A percentile compares a stretch with the other conserved stretches of the same genome.
These are phyloP conservation scores for Hymenoscyphus fructigenus DNA, from an alignment of 2,329 filamentous ascomycete species.

Conservation along the genomic window DNA sequence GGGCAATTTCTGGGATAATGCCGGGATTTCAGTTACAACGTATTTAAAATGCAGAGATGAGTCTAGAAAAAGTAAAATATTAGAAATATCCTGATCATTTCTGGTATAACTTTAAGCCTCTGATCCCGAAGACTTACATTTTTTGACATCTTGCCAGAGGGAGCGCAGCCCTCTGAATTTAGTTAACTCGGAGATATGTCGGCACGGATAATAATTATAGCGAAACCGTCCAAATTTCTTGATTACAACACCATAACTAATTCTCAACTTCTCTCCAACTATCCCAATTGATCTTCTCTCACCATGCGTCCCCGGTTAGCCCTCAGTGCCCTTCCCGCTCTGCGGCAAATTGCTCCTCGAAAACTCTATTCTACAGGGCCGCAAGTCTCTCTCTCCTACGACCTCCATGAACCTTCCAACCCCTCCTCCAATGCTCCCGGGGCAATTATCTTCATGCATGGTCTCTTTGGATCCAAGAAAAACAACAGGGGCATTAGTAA, in stretches of 20 bases:
- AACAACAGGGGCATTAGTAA: slow-evolving; percentile 95
- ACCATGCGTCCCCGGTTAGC: slow-evolving; percentile 8
- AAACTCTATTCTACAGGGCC: slow-evolving; percentile 20
- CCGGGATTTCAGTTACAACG: background rate
- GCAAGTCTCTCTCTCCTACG: slow-evolving; percentile 53
- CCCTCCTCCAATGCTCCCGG: slow-evolving; percentile 43
- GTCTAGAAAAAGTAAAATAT: background rate
- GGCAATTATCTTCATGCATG: slow-evolving; percentile 87
- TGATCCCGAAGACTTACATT: background rate
- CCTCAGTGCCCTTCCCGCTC: slow-evolving; percentile 4
- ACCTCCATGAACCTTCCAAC: slow-evolving; percentile 62
- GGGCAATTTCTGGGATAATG: background rate
- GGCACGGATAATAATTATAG: background rate
- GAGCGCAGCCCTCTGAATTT: no score
- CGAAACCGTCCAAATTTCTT: background rate
- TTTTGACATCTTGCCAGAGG: background rate
- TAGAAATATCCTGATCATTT: background rate
- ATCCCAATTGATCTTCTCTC: background rate
- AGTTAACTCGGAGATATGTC: background rate
- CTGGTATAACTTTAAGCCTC: background rate
- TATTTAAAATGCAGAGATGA: background rate
- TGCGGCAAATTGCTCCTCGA: slow-evolving; percentile 1
- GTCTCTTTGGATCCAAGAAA: slow-evolving; percentile 91
- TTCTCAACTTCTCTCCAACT: background rate
- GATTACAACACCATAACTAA: no score